These are phyloP conservation scores for Aspergillus chevalieri DNA, from an alignment of 2,329 filamentous ascomycete genomes.

Conservation along the genomic window DNA sequence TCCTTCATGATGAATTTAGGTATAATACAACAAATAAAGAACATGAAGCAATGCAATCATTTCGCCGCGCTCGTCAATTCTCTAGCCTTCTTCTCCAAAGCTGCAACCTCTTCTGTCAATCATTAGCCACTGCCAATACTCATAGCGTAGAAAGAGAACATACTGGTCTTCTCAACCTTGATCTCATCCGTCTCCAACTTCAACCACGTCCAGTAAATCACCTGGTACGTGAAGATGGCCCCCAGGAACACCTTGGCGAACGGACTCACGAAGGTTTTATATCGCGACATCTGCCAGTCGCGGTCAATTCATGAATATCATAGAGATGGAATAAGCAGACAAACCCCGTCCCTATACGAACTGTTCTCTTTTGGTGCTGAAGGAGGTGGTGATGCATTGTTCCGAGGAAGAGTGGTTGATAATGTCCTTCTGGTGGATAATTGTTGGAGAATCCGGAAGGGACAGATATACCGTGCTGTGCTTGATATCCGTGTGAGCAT, in stretches of 20 bases:
- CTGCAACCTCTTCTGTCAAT: slow-evolving; percentile 27
- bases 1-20: not conserved
- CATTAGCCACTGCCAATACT: slow-evolving; percentile 2
- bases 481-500: no score
- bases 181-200: slow-evolving; percentile 43
- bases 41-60: not conserved
- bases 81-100: slow-evolving; percentile 30
- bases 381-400: slow-evolving; percentile 6
- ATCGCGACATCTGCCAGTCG: slow-evolving; percentile 30
- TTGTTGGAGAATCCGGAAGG: no score
- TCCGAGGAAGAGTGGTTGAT: slow-evolving; percentile 6
- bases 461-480: no score
- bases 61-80: slow-evolving; percentile 20
- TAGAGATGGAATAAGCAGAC: no score
- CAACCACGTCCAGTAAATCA: slow-evolving; percentile 44
- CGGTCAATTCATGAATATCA: no score
- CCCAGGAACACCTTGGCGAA: slow-evolving; percentile 45
- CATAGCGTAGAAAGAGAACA: slow-evolving; percentile 6
- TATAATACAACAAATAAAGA: not conserved
- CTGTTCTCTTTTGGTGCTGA: slow-evolving; percentile 23
- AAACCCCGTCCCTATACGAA: slow-evolving; percentile 9
- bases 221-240: slow-evolving; percentile 44
- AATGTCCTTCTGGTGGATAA: slow-evolving; percentile 7
- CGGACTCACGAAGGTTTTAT: slow-evolving; percentile 36
- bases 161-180: slow-evolving; percentile 38